Conservation (phyloP, 2,329 filamentous ascomycete genomes). For the Epichloe scottii region DNA sequence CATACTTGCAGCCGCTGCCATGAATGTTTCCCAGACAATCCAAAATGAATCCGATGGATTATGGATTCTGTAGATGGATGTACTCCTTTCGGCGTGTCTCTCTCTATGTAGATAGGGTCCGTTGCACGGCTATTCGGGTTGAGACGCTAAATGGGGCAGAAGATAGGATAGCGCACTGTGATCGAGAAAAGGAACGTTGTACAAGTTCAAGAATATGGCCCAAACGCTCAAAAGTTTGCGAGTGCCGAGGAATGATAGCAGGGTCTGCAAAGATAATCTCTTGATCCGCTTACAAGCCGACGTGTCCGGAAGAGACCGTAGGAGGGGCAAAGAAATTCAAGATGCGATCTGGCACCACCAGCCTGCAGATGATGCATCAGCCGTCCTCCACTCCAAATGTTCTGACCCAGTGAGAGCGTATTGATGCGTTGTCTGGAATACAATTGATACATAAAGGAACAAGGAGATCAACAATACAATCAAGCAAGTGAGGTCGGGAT, state of each 20-base stretch:
- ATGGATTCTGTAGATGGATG: background rate
- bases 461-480: too few relatives aligned
- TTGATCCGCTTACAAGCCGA: background rate
- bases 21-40: background rate
- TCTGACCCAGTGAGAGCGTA: background rate
- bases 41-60: background rate
- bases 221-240: too few relatives aligned
- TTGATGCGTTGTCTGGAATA: background rate
- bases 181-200: background rate
- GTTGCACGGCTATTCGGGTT: background rate
- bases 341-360: background rate
- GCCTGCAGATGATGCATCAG: background rate
- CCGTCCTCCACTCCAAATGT: background rate
- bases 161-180: background rate
- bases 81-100: background rate
- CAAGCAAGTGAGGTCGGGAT: too few relatives aligned
- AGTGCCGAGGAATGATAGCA: too few relatives aligned
- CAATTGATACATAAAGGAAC: too few relatives aligned
- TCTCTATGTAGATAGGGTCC: background rate
- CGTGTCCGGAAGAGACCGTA: background rate
- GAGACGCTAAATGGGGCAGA: background rate
- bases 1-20: conserved; percentile 3
- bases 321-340: background rate
- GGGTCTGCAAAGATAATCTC: background rate
- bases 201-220: too few relatives aligned